Evolutionary conservation across 371 early-diverging fungal genomes (phyloP).

Genomic region (Dentiscutata heterogama): DNA sequence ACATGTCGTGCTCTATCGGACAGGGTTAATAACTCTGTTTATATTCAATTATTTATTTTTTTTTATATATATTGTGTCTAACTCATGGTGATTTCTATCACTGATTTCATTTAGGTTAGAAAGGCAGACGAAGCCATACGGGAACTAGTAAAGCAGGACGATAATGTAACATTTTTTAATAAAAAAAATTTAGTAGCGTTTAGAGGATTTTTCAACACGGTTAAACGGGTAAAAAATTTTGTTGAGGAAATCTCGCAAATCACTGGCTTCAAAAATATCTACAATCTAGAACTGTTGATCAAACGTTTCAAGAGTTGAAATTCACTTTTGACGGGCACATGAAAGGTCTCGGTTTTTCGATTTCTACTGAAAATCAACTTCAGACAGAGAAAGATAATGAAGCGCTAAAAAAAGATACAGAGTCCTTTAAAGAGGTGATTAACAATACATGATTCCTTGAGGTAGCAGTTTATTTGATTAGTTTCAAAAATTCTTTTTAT

Average conservation of each 20-base stretch:
- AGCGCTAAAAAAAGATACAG: background rate
- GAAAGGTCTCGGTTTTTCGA: background rate
- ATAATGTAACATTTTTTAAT: background rate
- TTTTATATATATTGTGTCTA: background rate
- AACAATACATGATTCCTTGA: too few species aligned
- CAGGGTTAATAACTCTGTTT: background rate
- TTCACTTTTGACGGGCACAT: conserved; percentile 4
- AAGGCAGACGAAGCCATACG: background rate
- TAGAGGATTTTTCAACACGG: background rate
- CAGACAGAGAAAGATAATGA: background rate
- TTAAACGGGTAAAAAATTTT: conserved; percentile 18
- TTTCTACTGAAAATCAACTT: background rate
- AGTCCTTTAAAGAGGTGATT: background rate
- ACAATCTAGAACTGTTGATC: background rate
- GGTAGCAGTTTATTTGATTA: too few species aligned
- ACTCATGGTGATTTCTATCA: background rate
- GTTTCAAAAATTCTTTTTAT: too few species aligned
- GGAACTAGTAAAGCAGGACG: background rate
- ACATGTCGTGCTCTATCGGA: conserved; percentile 19
- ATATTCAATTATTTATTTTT: too few species aligned
- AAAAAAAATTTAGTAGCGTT: background rate
- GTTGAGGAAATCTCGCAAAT: conserved; percentile 9
- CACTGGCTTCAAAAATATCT: background rate
- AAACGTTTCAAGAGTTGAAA: conserved; percentile 21
- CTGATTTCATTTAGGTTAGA: background rate